Base-by-base conservation (phyloP, 2,329 filamentous ascomycete species). In the Sporothrix humicola region DNA sequence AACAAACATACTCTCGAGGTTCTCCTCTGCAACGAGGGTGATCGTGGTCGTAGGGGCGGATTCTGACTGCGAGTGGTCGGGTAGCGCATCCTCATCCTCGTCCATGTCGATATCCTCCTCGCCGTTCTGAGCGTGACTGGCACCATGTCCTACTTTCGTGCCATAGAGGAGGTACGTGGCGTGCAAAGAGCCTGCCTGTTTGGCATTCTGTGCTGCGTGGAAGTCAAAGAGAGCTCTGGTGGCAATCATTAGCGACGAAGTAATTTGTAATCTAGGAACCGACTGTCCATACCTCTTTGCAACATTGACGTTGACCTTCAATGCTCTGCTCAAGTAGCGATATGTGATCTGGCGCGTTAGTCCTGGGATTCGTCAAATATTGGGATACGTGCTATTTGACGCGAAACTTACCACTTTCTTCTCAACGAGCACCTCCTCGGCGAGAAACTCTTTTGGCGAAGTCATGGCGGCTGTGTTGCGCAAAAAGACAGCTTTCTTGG, bases 111-210 rank as follows among this genome's bases (percentile, higher is more conserved):
- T 88, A 71, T 92, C 91, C n/a, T 84, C 88, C 77, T 91, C 86
- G 9, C 23, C 52, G 42, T 61, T 72, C 23, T 70, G 52, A n/a
- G 20, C 8, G n/a, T 74, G 75, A 69, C 69, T 58, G 6, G 77
- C 70, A 15, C 82, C 81, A 20, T 80, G 79, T 6, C 79, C 78
- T 71, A 82, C 85, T 78, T 89, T 92, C 26, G 85, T 88, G 54
- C 95, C 96, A 69, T 91, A 92, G 63, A 99, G 80, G 68, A 98
- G 85, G 82, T 98, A 99, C n/a, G 94, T 98, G 61, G 95, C 96
- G 83, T 97, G 89, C n/a, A 98, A 85, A 37, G 90, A 91, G 26
- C 89, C 88, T 0, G 92, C 87, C 75, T 90, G 92, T 81, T 92
- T 93, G 72, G 85, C 86, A 81, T 94, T 97, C 80, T 97, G 92